phyloP scores from a whole-genome alignment of 2,329 filamentous ascomycete species.

The Exophiala mesophila region DNA sequence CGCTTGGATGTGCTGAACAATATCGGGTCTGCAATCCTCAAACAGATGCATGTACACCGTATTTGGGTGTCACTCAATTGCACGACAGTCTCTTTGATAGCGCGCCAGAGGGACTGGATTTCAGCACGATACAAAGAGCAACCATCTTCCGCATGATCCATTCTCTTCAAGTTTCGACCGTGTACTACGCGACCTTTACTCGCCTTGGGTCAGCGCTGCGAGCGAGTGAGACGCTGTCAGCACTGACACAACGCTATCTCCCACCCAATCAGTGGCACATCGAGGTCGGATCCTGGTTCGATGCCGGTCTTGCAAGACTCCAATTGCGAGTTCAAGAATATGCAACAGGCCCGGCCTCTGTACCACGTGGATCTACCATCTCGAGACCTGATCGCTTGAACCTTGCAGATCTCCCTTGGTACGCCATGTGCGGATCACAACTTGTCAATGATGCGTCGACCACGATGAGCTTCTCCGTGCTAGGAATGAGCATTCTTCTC shows the following conservation, averaged over 20 bases:
- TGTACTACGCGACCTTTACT: constrained; percentile 1
- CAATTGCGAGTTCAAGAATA: constrained; percentile 6
- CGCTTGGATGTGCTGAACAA: constrained; percentile 8
- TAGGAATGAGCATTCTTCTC: constrained; percentile 23
- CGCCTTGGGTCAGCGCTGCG: constrained; percentile 2
- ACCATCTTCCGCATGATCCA: background rate
- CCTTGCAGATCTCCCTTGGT: background rate
- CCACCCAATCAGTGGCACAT: constrained; percentile 14
- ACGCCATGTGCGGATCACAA: constrained; percentile 21
- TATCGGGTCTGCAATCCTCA: constrained; percentile 6
- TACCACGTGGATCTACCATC: constrained; percentile 2
- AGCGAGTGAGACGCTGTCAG: background rate
- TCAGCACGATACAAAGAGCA: constrained; percentile 3
- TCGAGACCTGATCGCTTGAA: background rate
- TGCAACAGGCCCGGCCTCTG: constrained; percentile 3
- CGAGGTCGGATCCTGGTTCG: constrained; percentile 11
- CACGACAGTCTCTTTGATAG: background rate
- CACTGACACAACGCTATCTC: background rate
- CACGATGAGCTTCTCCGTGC: constrained; percentile 22
- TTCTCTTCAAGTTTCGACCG: background rate
- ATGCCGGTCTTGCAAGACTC: constrained; percentile 9
- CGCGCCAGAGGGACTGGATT: background rate
- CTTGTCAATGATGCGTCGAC: constrained; percentile 12
- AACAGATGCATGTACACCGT: constrained; percentile 3
- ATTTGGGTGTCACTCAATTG: constrained; percentile 1